phyloP scores from a whole-genome alignment of 257 asterid species.

The Ilex asprella region DNA sequence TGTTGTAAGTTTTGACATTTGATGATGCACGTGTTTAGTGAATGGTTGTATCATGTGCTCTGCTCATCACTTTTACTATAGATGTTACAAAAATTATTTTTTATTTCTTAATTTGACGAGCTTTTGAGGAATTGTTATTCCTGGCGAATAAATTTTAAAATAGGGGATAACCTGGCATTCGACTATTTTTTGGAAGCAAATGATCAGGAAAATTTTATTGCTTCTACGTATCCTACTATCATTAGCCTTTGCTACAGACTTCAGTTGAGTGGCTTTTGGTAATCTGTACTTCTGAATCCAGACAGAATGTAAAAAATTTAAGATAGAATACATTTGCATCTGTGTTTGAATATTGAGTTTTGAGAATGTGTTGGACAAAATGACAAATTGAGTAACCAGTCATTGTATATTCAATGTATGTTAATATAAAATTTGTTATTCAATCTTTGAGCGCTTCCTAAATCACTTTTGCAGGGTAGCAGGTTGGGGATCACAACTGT shows the following conservation, averaged over 20 bases:
- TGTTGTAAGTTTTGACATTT: not conserved
- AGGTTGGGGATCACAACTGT: slow-evolving; percentile 96
- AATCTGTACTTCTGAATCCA: no score
- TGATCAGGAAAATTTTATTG: not conserved
- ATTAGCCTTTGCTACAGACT: no score
- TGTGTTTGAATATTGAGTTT: no score
- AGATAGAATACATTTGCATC: no score
- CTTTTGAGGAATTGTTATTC: not conserved
- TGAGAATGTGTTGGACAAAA: no score
- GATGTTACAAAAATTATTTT: no score
- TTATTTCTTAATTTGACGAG: not conserved
- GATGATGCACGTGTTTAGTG: not conserved
- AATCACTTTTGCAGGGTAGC: slow-evolving; percentile 59
- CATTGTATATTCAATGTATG: no score
- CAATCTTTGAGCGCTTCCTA: not conserved
- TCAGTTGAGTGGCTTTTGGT: no score
- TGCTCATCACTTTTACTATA: not conserved
- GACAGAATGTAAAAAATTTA: no score
- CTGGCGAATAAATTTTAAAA: not conserved
- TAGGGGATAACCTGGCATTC: not conserved
- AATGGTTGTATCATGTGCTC: not conserved
- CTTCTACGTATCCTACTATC: not conserved
- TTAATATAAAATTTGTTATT: no score
- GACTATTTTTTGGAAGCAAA: not conserved
- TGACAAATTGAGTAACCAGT: no score